Conservation (phyloP, 169 alveolate genomes). For the Babesia divergens region DNA sequence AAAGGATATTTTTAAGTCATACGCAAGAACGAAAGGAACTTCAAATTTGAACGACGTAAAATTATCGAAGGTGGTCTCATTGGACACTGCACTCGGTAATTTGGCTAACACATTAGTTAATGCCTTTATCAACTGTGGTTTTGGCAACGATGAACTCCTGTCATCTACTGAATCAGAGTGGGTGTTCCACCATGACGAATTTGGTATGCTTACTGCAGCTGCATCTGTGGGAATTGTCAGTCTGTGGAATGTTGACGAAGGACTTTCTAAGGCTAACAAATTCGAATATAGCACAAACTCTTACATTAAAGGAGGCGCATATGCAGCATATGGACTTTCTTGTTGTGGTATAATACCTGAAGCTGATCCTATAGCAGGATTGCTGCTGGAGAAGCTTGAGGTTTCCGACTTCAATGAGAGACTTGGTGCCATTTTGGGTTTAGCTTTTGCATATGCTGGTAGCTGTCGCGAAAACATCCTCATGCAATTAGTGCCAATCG, state of each 20-base stretch:
- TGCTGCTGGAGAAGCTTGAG: constrained; percentile 91
- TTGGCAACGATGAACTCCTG: constrained; percentile 91
- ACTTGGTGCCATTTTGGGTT: constrained; percentile 93
- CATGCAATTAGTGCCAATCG: constrained; percentile 84
- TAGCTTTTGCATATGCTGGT: constrained; percentile 98
- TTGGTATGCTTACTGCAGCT: constrained; percentile 92
- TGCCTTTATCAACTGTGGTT: constrained; percentile 98
- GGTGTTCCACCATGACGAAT: constrained; percentile 93
- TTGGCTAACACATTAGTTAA: constrained; percentile 95
- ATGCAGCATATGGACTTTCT: constrained; percentile 90
- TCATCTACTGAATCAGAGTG: constrained; percentile 84
- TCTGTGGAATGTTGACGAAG: constrained; percentile 98
- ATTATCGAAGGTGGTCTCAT: constrained; percentile 68
- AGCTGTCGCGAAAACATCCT: constrained; percentile 90
- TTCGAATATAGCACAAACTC: constrained; percentile 91
- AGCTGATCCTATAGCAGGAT: constrained; percentile 93
- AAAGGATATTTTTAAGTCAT: constrained; percentile 86
- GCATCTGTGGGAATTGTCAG: constrained; percentile 93
- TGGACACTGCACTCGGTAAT: constrained; percentile 93
- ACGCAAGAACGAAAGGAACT: constrained; percentile 36
- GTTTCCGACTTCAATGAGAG: constrained; percentile 72
- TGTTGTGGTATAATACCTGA: constrained; percentile 92
- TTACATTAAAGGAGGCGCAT: constrained; percentile 94
- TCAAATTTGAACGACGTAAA: constrained; percentile 82
- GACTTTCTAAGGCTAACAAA: constrained; percentile 87